A percentile compares a stretch with the other conserved stretches of the same genome.
Conservation (phyloP, 495 filamentous ascomycete species). For the Aspergillus sclerotiicarbonarius region DNA sequence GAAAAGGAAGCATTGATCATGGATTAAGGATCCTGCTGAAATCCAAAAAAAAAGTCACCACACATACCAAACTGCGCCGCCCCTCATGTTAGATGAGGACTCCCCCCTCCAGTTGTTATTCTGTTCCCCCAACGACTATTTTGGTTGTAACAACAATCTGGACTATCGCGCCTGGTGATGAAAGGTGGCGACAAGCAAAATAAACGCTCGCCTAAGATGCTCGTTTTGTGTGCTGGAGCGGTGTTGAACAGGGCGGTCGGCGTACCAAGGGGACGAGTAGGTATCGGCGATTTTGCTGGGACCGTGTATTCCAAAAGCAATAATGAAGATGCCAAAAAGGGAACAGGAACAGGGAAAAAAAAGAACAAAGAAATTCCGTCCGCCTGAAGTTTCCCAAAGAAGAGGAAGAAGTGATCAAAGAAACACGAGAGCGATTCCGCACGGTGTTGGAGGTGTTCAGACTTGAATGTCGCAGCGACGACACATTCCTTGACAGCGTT, state of each 20-base stretch:
- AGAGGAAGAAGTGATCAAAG: constrained; percentile 5
- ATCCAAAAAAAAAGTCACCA: constrained; percentile 13
- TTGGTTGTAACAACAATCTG: neutral
- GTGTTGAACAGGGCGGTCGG: constrained; percentile 5
- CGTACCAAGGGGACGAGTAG: constrained; percentile 7
- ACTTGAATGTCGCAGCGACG: constrained; percentile 22
- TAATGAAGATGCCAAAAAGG: neutral
- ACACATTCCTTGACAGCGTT: constrained; percentile 30
- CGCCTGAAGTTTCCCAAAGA: constrained; percentile 8
- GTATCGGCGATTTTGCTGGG: constrained; percentile 2
- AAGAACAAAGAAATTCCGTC: constrained; percentile 6
- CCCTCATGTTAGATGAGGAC: constrained; percentile 18
- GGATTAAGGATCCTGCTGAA: neutral
- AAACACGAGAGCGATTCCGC: constrained; percentile 14
- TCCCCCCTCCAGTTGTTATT: constrained; percentile 7
- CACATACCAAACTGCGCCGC: constrained; percentile 21
- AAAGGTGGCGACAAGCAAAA: neutral
- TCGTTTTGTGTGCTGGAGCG: constrained; percentile 5
- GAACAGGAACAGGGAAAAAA: neutral
- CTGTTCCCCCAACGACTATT: neutral
- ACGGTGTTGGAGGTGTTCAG: constrained; percentile 25
- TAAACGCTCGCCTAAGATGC: constrained; percentile 1
- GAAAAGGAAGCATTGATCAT: neutral
- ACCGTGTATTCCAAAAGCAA: neutral
- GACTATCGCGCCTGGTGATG: neutral